These are phyloP conservation scores for Colletotrichum lini DNA, from an alignment of 2,329 filamentous ascomycete species.

Conservation along the genomic window DNA sequence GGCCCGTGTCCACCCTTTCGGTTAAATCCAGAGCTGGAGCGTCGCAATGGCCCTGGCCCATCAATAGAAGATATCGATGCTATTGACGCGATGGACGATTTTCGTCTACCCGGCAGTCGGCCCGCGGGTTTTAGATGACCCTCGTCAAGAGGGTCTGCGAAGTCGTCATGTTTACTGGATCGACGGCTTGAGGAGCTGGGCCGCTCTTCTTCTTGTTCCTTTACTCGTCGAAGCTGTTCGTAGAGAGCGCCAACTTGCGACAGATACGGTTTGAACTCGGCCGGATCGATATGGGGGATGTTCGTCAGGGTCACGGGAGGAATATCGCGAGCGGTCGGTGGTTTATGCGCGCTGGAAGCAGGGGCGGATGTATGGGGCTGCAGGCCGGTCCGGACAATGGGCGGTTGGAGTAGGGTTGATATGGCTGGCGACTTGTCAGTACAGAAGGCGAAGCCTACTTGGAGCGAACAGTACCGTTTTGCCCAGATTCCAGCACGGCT, in stretches of 20 bases:
- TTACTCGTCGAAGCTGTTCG: constrained; percentile 88
- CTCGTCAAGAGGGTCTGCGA: constrained; percentile 56
- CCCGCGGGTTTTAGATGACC: constrained; percentile 63
- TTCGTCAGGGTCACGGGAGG: constrained; percentile 93
- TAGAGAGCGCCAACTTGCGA: constrained; percentile 89
- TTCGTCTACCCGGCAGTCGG: constrained; percentile 56
- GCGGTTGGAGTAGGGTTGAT: constrained; percentile 91
- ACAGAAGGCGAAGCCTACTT: not conserved
- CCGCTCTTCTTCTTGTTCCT: constrained; percentile 79
- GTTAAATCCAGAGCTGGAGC: constrained; percentile 63
- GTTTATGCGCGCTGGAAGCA: constrained; percentile 79
- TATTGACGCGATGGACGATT: constrained; percentile 61
- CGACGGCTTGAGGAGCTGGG: constrained; percentile 48
- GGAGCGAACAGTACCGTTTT: constrained; percentile 76
- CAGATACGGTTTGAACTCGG: constrained; percentile 88
- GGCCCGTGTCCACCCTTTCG: constrained; percentile 78
- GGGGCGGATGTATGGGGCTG: constrained; percentile 83
- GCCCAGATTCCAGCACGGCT: constrained; percentile 78
- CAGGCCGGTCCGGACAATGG: constrained; percentile 90
- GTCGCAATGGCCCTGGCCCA: constrained; percentile 57
- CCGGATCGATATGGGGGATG: constrained; percentile 83
- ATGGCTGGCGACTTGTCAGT: constrained; percentile 72
- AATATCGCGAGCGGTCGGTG: constrained; percentile 90
- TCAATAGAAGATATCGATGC: constrained; percentile 67
- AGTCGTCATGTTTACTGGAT: constrained; percentile 60